Evolutionary conservation across 2,329 filamentous ascomycete species (phyloP).

Genomic region (Alternaria postmessia): DNA sequence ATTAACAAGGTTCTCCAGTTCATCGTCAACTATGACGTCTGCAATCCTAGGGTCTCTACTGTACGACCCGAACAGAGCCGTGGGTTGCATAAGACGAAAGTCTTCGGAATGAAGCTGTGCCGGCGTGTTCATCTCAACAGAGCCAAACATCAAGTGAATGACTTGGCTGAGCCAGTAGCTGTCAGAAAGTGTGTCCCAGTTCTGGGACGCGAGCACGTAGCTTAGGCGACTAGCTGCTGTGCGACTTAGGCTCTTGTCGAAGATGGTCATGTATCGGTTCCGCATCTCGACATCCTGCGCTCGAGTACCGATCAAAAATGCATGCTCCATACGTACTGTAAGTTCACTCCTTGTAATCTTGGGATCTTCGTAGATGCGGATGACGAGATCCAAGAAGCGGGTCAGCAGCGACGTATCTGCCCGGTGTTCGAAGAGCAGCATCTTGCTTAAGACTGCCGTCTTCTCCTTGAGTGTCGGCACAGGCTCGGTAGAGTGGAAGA

Average conservation of each 20-base stretch:
- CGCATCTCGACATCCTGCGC: slow-evolving; percentile 96
- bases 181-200: slow-evolving; percentile 94
- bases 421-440: slow-evolving; percentile 92
- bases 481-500: slow-evolving; percentile 92
- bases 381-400: slow-evolving; percentile 94
- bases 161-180: slow-evolving; percentile 98
- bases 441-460: slow-evolving; percentile 98
- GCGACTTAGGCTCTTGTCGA: slow-evolving; percentile 93
- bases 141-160: slow-evolving; percentile 89
- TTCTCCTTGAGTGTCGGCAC: slow-evolving; percentile 99
- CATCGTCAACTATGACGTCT: slow-evolving; percentile 79
- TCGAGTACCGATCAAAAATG: slow-evolving; percentile 93
- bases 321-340: slow-evolving; percentile 96
- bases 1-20: slow-evolving; percentile 79
- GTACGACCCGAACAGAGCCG: slow-evolving; percentile 76
- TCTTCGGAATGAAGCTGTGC: slow-evolving; percentile 84
- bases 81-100: slow-evolving; percentile 78
- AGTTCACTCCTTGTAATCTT: slow-evolving; percentile 95
- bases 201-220: slow-evolving; percentile 90
- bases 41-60: slow-evolving; percentile 70
- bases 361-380: slow-evolving; percentile 96
- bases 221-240: slow-evolving; percentile 87
- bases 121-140: slow-evolving; percentile 82
- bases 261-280: slow-evolving; percentile 94
- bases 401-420: slow-evolving; percentile 83